phyloP scores from a whole-genome alignment of 805 yeast genomes.

The Starmerella stigmatis region DNA sequence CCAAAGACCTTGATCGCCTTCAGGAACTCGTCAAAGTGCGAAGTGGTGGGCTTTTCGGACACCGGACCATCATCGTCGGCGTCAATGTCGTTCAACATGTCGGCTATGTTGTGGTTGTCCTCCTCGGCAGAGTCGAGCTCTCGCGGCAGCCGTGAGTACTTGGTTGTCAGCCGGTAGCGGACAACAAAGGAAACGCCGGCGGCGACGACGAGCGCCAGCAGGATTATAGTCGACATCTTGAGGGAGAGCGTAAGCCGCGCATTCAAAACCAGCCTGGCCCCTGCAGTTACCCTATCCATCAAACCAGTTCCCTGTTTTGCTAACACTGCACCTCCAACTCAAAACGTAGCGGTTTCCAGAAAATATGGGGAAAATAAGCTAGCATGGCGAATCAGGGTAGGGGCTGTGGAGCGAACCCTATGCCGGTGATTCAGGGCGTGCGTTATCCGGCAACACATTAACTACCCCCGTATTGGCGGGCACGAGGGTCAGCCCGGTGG shows the following conservation, averaged over 20 bases:
- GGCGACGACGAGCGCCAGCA: constrained; percentile 26
- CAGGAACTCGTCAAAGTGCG: constrained; percentile 78
- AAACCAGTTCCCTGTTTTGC: neutral
- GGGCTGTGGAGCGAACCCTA: too few species aligned
- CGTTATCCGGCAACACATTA: too few species aligned
- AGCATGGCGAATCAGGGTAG: too few species aligned
- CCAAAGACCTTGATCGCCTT: constrained; percentile 91
- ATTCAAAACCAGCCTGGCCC: constrained; percentile 4
- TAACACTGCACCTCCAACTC: neutral
- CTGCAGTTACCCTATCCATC: neutral
- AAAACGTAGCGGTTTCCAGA: too few species aligned
- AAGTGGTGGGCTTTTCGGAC: constrained; percentile 38
- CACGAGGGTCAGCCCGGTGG: neutral
- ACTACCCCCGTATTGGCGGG: neutral
- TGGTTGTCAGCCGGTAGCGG: constrained; percentile 53
- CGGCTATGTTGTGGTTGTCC: constrained; percentile 34
- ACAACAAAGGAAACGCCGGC: constrained; percentile 39
- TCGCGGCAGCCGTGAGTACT: constrained; percentile 47
- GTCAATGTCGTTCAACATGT: constrained; percentile 33
- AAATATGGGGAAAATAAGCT: too few species aligned
- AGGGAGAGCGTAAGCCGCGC: constrained; percentile 15
- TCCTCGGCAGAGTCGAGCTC: constrained; percentile 29
- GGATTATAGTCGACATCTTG: constrained; percentile 21
- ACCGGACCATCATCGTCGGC: constrained; percentile 28
- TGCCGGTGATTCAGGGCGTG: too few species aligned